Conservation (phyloP, 768 basidiomycete species). For the Collybia sp. region DNA sequence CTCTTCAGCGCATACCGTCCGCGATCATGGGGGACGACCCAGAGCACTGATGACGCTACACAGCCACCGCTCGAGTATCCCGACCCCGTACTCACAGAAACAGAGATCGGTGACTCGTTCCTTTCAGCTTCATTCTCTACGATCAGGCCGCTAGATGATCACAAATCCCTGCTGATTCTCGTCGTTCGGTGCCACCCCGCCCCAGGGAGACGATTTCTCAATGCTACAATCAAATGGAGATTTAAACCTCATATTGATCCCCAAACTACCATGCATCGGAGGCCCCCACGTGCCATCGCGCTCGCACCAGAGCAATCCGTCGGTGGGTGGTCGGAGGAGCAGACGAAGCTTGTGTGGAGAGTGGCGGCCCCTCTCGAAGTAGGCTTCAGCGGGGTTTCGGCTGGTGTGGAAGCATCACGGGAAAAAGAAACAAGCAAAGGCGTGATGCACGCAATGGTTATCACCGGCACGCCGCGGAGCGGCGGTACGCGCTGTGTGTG, state of each 20-base stretch:
- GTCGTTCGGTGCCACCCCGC: conserved; percentile 14
- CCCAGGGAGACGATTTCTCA: conserved; percentile 11
- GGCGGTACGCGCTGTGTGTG: conserved; percentile 9
- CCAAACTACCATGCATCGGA: conserved; percentile 2
- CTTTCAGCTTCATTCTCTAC: conserved; percentile 14
- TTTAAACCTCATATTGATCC: conserved; percentile 1
- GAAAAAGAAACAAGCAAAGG: conserved; percentile 11
- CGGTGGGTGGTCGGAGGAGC: conserved; percentile 19
- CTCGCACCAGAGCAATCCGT: conserved; percentile 16
- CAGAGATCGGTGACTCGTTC: conserved; percentile 15
- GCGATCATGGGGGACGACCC: conserved; percentile 6
- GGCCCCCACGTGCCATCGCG: conserved; percentile 2
- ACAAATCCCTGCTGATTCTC: conserved; percentile 13
- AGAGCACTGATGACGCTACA: neutral
- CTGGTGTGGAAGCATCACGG: conserved; percentile 9
- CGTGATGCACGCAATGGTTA: conserved; percentile 17
- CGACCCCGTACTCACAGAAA: conserved; percentile 13
- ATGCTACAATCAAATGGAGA: conserved; percentile 13
- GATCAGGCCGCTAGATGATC: conserved; percentile 14
- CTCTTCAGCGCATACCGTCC: conserved; percentile 6
- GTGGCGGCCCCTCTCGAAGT: conserved; percentile 7
- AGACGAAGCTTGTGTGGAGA: conserved; percentile 14
- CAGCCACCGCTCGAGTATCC: neutral
- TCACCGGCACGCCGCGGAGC: conserved; percentile 10
- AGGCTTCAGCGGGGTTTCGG: conserved; percentile 8